Percentiles rank a stretch among this genome's conserved stretches.
phyloP scores from a whole-genome alignment of 2,329 filamentous ascomycete genomes.

The Raffaelea deltoideospora region DNA sequence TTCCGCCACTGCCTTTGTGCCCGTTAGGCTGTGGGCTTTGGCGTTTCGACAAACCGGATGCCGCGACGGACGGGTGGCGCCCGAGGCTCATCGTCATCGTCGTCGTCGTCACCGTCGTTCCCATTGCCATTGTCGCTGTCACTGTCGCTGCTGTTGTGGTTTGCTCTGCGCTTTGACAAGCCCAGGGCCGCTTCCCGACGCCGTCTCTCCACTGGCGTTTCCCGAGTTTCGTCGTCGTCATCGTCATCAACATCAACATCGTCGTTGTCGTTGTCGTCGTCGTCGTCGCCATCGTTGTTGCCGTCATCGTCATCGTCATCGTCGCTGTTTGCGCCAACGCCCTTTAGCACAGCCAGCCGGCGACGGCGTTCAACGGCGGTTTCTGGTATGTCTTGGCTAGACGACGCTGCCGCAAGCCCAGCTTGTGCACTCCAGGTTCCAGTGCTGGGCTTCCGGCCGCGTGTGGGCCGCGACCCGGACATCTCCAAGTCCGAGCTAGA shows the following conservation, averaged over 20 bases:
- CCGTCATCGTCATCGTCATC: slow-evolving; percentile 21
- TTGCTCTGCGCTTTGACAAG: too few species aligned
- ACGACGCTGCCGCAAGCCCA: background rate
- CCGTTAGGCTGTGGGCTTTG: too few species aligned
- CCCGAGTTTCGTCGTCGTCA: slow-evolving; percentile 26
- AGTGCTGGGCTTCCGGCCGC: too few species aligned
- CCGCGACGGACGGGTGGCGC: slow-evolving; percentile 36
- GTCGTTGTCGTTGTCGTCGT: slow-evolving; percentile 24
- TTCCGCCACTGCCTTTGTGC: too few species aligned
- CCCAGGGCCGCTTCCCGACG: slow-evolving; percentile 62
- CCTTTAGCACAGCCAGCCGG: slow-evolving; percentile 38
- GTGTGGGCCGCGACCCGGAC: background rate
- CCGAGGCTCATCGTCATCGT: slow-evolving; percentile 42
- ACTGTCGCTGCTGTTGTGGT: too few species aligned
- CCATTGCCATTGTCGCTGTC: too few species aligned
- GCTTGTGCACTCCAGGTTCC: too few species aligned
- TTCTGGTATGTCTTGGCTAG: slow-evolving; percentile 24
- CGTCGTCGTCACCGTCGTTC: slow-evolving; percentile 31
- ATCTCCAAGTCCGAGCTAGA: slow-evolving; percentile 1
- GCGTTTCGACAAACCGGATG: slow-evolving; percentile 52
- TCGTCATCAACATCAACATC: slow-evolving; percentile 15
- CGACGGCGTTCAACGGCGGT: slow-evolving; percentile 56
- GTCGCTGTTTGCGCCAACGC: slow-evolving; percentile 23
- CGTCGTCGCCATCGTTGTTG: slow-evolving; percentile 16
- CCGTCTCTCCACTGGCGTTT: slow-evolving; percentile 61